Conservation (phyloP, 192 early-diverging fungal genomes). For the Diversispora eburnea region DNA sequence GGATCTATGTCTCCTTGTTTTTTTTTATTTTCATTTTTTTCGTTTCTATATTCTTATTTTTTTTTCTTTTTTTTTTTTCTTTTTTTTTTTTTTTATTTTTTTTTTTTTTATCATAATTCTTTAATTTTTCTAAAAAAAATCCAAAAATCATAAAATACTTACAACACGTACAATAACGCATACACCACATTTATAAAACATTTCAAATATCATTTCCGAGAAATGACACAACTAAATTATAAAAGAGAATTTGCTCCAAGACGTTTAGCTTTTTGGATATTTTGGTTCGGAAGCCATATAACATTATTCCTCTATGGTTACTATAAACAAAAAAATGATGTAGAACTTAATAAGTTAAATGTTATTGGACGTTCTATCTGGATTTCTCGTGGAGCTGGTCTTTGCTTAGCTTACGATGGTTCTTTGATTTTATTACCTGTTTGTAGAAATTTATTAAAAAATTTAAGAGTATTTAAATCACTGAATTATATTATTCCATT, state of each 20-base stretch:
- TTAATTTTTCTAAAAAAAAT: no score
- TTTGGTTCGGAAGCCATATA: constrained; percentile 38
- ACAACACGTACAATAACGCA: no score
- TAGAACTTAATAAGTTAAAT: constrained; percentile 47
- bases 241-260: constrained; percentile 20
- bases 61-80: no score
- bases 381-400: constrained; percentile 55
- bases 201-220: no score
- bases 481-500: constrained; percentile 63
- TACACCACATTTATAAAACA: no score
- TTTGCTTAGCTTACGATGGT: constrained; percentile 52
- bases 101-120: no score
- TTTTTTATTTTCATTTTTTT: no score
- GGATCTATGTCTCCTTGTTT: no score
- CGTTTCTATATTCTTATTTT: no score
- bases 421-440: constrained; percentile 54
- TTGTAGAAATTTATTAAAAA: constrained; percentile 60
- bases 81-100: no score
- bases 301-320: constrained; percentile 50
- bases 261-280: constrained; percentile 25
- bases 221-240: neutral
- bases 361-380: constrained; percentile 47
- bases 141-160: no score
- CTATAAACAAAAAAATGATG: constrained; percentile 47
- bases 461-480: constrained; percentile 49